Base-by-base conservation (phyloP, 2,329 filamentous ascomycete genomes). In the Basipetospora chlamydospora region DNA sequence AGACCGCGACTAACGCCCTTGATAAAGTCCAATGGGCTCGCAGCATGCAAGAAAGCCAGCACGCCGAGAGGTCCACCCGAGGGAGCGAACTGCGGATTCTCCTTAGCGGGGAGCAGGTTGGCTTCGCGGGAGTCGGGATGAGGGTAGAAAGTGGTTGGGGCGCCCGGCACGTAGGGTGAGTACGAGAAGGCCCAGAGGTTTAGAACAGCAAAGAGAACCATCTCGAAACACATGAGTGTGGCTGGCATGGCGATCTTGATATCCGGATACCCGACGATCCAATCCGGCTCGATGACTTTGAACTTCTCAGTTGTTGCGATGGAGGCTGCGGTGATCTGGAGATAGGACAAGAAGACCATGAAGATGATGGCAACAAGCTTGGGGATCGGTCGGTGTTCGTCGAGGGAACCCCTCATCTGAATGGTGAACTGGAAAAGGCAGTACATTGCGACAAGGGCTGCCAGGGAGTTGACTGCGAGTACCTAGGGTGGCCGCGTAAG, bases 341-440 rank as follows among this genome's bases (percentile, higher is more conserved):
- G 93, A 56, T 92, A 92, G 25, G 79, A 86, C 46, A 94, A 68
- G 63, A 93, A 93, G 49, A 93, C 85, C 50, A 92, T 84, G 20
- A 92, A 67, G 57, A 93, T 93, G 59, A 94, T 90, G 49, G 83
- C 80, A 15, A 85, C 52, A 18, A 93, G 76, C 56, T 93, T 93
- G 44, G 88, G 57, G 45, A 88, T 80, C 0, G 84, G 80, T 13
- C 61, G 66, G 50, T 92, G 73, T 37, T 77, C 68, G 6, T 67
- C 65, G 18, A 93, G 66, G 40, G 82, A 72, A 1, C 66, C 58
- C 43, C 73, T 76, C 31, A 90, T 64, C 54, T 92, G 83, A 21
- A 81, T 55, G 55, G 93, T 93, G 55, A 90, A 90, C 48, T 93
- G 84, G 43, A 92, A 77, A 29, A 94, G 58, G 52, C 80, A 87